Evolutionary conservation across 306 rosid species (phyloP), one percentile per base, ranked within the genome.

Genomic region (Dryas drummondii): DNA sequence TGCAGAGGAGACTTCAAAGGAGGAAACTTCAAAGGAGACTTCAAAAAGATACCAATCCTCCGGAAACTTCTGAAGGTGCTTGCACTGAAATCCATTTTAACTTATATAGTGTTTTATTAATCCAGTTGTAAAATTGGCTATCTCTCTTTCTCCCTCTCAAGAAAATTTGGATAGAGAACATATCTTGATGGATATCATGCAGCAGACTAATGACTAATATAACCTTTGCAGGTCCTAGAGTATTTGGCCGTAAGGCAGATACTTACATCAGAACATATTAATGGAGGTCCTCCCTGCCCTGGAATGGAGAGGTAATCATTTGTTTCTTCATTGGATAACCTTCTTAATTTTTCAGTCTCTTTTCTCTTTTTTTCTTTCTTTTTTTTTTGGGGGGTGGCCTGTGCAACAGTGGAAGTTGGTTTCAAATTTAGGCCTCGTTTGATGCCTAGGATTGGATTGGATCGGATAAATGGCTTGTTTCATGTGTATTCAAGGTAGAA

Each of bases 1-100:
- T 92, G 88, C 83, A 88, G 96, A 82, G 82, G 82, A 70, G 94
- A 96, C 84, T 96, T 96, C 85, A 96, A 92, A 79, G 37, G 37
- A 32, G 37, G 37, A 32, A 32, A 32, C 37, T 32, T 32, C 84
- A 88, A 93, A 83, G 82, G 82, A 70, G 94, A 96, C 84, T 96
- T 96, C 86, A 96, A 92, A 79, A 96, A 96, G 91, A 96, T 86
- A 80, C 99, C 99, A 10, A 96, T 96, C 74, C 92, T 96, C 48
- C 88, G 99, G 71, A 96, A 96, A 87, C 99, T 96, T 84, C 94
- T 96, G 53, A 96, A 96, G 99, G 99, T 92, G 85, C 66, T 22
- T 63, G 26, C 68, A 26, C 65, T 42, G 27, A 67, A 71, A 55
- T 67, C 71, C 41, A 13, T 40, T 41, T 65, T 71, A 65, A 40